A percentile compares a stretch with the other conserved stretches of the same genome.
These are phyloP conservation scores for Wickerhamiella australiensis DNA, from an alignment of 805 yeast species.

Conservation along the genomic window DNA sequence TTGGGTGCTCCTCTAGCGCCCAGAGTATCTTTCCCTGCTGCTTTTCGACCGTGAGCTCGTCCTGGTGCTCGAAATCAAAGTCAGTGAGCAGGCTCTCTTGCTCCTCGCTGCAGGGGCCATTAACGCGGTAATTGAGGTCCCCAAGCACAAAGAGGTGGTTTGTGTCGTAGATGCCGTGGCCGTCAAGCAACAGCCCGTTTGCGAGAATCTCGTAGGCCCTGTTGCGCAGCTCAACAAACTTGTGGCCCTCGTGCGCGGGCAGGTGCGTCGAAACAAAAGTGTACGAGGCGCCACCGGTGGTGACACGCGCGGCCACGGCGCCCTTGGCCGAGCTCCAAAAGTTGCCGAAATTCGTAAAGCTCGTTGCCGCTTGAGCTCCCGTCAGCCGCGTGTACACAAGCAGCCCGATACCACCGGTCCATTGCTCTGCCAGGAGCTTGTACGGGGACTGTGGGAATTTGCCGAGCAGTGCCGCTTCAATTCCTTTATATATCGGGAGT, in stretches of 20 bases:
- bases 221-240: constrained; percentile 39
- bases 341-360: constrained; percentile 35
- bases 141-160: constrained; percentile 66
- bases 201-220: constrained; percentile 39
- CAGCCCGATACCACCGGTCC: constrained; percentile 26
- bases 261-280: constrained; percentile 65
- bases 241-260: constrained; percentile 62
- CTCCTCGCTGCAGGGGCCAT: not conserved
- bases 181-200: constrained; percentile 44
- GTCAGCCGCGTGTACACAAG: constrained; percentile 31
- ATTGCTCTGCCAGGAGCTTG: constrained; percentile 15
- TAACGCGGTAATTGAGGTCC: constrained; percentile 69
- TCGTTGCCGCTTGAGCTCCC: constrained; percentile 12
- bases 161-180: constrained; percentile 21
- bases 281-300: constrained; percentile 30
- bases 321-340: constrained; percentile 61
- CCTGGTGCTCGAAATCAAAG: constrained; percentile 29
- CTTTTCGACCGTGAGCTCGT: constrained; percentile 40
- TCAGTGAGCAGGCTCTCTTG: constrained; percentile 1
- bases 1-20: constrained; percentile 56
- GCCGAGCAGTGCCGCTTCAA: constrained; percentile 18
- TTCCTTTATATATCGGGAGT: constrained; percentile 23
- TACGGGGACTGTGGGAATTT: constrained; percentile 9
- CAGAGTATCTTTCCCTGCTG: constrained; percentile 37
- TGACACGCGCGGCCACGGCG: constrained; percentile 50